Base-by-base conservation (phyloP, 768 basidiomycete species). In the Hygrocybe punicea region DNA sequence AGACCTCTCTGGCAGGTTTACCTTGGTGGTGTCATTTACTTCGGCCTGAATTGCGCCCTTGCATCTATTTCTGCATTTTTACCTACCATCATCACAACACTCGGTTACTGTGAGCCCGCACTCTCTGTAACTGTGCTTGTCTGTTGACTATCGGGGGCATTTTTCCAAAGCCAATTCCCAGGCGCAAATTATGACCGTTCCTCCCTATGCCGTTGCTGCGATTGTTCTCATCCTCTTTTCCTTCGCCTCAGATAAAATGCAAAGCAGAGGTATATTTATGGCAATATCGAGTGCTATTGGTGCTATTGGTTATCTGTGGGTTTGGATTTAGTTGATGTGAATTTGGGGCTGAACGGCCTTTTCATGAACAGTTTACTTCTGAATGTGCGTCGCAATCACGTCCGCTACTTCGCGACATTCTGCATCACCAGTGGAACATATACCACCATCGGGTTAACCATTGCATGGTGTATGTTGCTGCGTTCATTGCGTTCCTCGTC, bases 1-100 rank as follows among this genome's bases (percentile, higher is more conserved):
- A 50, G 25, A 37, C 45, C 49, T 42, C 4, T 37, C 47, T n/a
- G 10, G 23, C 56, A 84, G 85, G 75, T 85, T 33, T 86, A 89
- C 62, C 63, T 74, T 7, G 88, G 78, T 0, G 90, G 90, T 0
- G 79, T 84, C 25, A 84, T 91, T 58, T 91, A 89, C 68, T 90
- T 91, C 65, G 88, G 87, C 29, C 71, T 89, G 50, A 91, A 91
- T 63, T 82, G 81, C 51, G 86, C 88, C 19, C 73, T 91, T 14
- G 84, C 87, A n/a, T 87, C 89, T 8, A 87, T 87, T 35, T 85
- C 86, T 21, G 89, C 89, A 0, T 93, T 93, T 73, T 72, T 93
- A 53, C 91, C 91, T 2, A 92, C 89, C 2, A 89, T 93, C 63
- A 82, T 93, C 44, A 77, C 75, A 42, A 88, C 85, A 0, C 84